A percentile compares a stretch with the other conserved stretches of the same genome.
phyloP scores from a whole-genome alignment of 306 rosid species.

The Begonia fuchsioides region DNA sequence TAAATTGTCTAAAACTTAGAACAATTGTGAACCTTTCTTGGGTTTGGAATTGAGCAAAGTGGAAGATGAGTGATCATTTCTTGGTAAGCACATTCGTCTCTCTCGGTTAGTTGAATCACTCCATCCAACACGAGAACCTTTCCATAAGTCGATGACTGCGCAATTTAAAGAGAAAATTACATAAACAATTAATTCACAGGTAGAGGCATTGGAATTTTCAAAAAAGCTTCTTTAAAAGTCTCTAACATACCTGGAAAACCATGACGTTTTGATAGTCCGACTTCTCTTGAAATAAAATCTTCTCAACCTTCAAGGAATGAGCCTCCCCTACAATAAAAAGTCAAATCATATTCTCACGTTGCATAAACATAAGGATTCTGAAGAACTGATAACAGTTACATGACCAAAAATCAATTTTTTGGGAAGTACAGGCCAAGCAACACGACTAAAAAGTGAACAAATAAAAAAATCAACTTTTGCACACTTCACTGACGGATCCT shows the following conservation, averaged over 20 bases:
- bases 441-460: too few relatives aligned
- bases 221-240: background rate
- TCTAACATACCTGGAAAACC: conserved; percentile 69
- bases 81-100: conserved; percentile 99
- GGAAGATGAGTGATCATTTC: conserved; percentile 98
- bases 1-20: background rate
- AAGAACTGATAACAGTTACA: too few relatives aligned
- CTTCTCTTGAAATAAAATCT: conserved; percentile 72
- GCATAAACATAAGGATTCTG: background rate
- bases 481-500: too few relatives aligned
- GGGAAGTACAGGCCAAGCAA: too few relatives aligned
- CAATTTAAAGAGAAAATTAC: conserved; percentile 6
- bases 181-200: conserved; percentile 1
- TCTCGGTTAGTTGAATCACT: conserved; percentile 95
- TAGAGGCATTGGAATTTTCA: conserved; percentile 3
- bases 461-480: too few relatives aligned
- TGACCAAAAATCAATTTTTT: too few relatives aligned
- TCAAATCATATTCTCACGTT: too few relatives aligned
- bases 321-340: conserved; percentile 77
- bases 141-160: conserved; percentile 89
- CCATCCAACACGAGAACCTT: conserved; percentile 96
- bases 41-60: conserved; percentile 82
- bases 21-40: conserved; percentile 46
- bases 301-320: conserved; percentile 92
- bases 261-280: conserved; percentile 87